Percentiles rank a stretch among this genome's conserved stretches.
Evolutionary conservation across 2,329 filamentous ascomycete genomes (phyloP).

Genomic region (Albifimbria verrucaria): DNA sequence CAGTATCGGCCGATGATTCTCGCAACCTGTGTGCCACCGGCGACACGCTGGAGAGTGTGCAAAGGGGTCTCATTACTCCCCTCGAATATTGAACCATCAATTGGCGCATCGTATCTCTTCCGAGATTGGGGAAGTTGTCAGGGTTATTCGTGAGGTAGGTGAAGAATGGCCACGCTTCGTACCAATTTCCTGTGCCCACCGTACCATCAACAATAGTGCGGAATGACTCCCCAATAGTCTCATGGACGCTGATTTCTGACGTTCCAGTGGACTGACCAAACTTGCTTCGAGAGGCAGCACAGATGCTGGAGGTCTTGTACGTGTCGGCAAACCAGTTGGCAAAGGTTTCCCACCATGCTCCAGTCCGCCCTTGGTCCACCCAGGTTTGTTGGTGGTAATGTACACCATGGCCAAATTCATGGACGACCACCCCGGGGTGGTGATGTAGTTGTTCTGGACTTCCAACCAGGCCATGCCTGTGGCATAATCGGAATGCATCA

Average conservation of each 20-base stretch:
- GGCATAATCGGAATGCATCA: slow-evolving; percentile 36
- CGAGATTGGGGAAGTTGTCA: slow-evolving; percentile 38
- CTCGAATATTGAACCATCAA: slow-evolving; percentile 39
- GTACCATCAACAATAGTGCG: slow-evolving; percentile 47
- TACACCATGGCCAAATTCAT: slow-evolving; percentile 48
- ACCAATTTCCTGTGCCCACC: slow-evolving; percentile 40
- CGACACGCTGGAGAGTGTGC: slow-evolving; percentile 40
- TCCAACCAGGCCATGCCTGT: slow-evolving; percentile 41
- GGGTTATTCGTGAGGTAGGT: slow-evolving; percentile 46
- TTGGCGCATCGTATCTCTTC: slow-evolving; percentile 36
- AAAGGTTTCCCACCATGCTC: slow-evolving; percentile 49
- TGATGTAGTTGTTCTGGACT: slow-evolving; percentile 36
- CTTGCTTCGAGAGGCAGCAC: slow-evolving; percentile 32
- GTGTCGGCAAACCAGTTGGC: slow-evolving; percentile 49
- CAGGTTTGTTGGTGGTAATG: slow-evolving; percentile 41
- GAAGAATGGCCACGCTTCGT: slow-evolving; percentile 50
- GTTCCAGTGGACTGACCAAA: slow-evolving; percentile 29
- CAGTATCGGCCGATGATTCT: slow-evolving; percentile 47
- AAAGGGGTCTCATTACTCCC: slow-evolving; percentile 47
- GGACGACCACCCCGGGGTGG: slow-evolving; percentile 38
- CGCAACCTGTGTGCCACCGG: slow-evolving; percentile 27
- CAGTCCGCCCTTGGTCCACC: slow-evolving; percentile 42
- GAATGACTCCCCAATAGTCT: slow-evolving; percentile 43
- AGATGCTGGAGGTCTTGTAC: slow-evolving; percentile 42
- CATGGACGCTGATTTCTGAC: slow-evolving; percentile 39